Percentiles rank a stretch among this genome's conserved stretches.
These are phyloP conservation scores for Pichia sorboxylosa DNA, from an alignment of 1,139 yeast species.

Conservation along the genomic window DNA sequence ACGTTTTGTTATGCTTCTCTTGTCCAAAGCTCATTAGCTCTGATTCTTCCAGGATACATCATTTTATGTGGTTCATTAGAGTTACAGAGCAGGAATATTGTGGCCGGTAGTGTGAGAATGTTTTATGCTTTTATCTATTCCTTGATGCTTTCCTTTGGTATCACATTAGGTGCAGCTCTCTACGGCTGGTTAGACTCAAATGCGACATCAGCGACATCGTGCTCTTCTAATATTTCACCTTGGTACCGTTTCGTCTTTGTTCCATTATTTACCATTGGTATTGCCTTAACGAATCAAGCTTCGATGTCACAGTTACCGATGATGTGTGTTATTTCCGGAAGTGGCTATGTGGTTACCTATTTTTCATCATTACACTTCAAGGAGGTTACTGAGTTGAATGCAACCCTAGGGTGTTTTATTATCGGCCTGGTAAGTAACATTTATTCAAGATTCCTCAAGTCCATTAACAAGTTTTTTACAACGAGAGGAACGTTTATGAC, in stretches of 20 bases:
- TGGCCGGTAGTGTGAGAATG: conserved; percentile 93
- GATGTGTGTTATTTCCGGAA: conserved; percentile 63
- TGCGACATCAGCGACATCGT: conserved; percentile 60
- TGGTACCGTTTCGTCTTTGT: conserved; percentile 69
- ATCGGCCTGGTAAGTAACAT: conserved; percentile 85
- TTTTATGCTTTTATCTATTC: conserved; percentile 91
- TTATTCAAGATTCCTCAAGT: conserved; percentile 71
- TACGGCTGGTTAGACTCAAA: conserved; percentile 86
- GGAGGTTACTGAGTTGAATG: conserved; percentile 70
- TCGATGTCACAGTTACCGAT: conserved; percentile 65
- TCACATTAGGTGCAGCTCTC: conserved; percentile 82
- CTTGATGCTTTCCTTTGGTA: conserved; percentile 82
- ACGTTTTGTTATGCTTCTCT: conserved; percentile 79
- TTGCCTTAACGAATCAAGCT: conserved; percentile 83
- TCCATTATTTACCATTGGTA: conserved; percentile 60
- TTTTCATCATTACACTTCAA: conserved; percentile 66
- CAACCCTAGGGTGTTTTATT: conserved; percentile 82
- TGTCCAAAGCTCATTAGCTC: conserved; percentile 80
- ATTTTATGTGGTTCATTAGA: conserved; percentile 86
- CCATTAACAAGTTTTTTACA: conserved; percentile 16
- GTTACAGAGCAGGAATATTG: conserved; percentile 76
- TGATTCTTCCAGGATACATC: conserved; percentile 87
- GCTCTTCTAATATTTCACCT: conserved; percentile 42
- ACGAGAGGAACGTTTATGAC: conserved; percentile 54
- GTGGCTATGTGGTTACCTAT: conserved; percentile 77